These are phyloP conservation scores for Acacia confusa DNA, from an alignment of 306 rosid species.

Conservation along the genomic window DNA sequence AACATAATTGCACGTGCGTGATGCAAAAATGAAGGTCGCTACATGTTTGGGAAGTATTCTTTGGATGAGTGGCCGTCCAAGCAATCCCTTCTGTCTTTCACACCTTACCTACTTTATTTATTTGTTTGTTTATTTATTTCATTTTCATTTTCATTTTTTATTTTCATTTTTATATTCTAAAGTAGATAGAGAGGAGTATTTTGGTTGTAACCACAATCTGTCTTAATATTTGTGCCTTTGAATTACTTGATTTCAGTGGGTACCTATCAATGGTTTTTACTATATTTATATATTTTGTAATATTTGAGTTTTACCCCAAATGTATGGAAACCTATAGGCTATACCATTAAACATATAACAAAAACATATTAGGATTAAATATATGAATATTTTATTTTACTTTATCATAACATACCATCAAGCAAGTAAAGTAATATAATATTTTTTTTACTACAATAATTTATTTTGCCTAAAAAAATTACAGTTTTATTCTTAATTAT, in stretches of 20 bases:
- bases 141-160: not conserved
- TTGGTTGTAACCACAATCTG: constrained; percentile 30
- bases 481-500: too few relatives aligned
- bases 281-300: too few relatives aligned
- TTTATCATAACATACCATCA: too few relatives aligned
- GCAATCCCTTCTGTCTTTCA: constrained; percentile 73
- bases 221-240: constrained; percentile 18
- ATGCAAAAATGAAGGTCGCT: constrained; percentile 24
- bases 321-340: too few relatives aligned
- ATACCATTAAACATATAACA: too few relatives aligned
- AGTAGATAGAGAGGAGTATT: constrained; percentile 19
- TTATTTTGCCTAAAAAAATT: too few relatives aligned
- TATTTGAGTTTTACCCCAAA: too few relatives aligned
- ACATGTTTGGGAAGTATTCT: constrained; percentile 41
- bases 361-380: too few relatives aligned
- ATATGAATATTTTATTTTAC: too few relatives aligned
- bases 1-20: constrained; percentile 50
- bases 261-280: not conserved
- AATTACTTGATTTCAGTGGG: constrained; percentile 28
- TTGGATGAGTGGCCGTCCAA: constrained; percentile 54
- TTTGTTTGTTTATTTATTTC: not conserved
- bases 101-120: constrained; percentile 43
- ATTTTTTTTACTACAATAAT: too few relatives aligned
- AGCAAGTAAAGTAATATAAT: too few relatives aligned
- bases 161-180: constrained; percentile 15